Percentiles rank a stretch among this genome's conserved stretches.
phyloP scores from a whole-genome alignment of 1,139 yeast species.

The Debaryomyces robertsiae region DNA sequence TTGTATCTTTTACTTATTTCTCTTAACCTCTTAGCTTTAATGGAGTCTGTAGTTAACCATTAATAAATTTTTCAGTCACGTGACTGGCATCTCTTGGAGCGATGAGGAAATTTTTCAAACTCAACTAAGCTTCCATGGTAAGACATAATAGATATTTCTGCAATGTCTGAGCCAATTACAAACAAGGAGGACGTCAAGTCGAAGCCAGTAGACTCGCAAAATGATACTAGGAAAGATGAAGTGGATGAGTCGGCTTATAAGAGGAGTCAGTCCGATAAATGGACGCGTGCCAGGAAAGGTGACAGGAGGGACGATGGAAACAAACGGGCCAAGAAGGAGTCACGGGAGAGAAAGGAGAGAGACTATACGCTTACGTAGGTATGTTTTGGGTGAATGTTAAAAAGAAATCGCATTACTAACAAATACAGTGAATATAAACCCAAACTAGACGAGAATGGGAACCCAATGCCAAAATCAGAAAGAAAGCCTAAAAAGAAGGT shows the following conservation, averaged over 20 bases:
- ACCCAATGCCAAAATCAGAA: constrained; percentile 59
- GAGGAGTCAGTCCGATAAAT: constrained; percentile 47
- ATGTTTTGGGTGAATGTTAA: constrained; percentile 20
- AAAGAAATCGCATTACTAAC: constrained; percentile 26
- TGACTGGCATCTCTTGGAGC: constrained; percentile 9
- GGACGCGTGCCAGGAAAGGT: constrained; percentile 35
- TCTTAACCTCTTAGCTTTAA: neutral
- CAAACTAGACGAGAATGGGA: constrained; percentile 61
- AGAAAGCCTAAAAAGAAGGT: constrained; percentile 83
- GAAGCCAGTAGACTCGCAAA: constrained; percentile 2
- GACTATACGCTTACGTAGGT: constrained; percentile 54
- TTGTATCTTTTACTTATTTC: neutral
- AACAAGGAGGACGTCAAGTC: constrained; percentile 8
- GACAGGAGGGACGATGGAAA: constrained; percentile 40
- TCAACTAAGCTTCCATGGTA: too few species aligned
- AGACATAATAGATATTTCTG: neutral
- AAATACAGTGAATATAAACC: constrained; percentile 41
- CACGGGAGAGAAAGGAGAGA: constrained; percentile 21
- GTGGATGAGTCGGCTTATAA: constrained; percentile 33
- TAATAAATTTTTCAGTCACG: constrained; percentile 14
- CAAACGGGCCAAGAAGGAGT: constrained; percentile 34
- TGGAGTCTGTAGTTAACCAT: neutral
- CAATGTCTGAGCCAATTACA: constrained; percentile 12
- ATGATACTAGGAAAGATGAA: constrained; percentile 17
- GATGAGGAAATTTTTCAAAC: constrained; percentile 16